Base-by-base conservation (phyloP, 2,329 filamentous ascomycete species). In the Monosporascus sp. region DNA sequence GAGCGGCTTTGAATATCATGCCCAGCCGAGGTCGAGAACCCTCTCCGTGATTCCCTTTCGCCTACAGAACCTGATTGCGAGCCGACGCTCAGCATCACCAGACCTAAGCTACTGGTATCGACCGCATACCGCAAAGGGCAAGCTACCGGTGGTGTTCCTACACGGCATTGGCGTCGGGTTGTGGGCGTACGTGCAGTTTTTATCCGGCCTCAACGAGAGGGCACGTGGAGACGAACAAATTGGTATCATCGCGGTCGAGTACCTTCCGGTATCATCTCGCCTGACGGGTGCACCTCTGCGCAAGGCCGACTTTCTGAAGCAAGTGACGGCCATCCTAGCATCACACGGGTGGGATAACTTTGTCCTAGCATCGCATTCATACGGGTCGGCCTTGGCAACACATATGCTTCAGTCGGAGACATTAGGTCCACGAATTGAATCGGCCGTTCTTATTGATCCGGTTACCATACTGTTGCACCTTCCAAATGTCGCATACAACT, bases 151-250 rank as follows among this genome's bases (percentile, higher is more conserved):
- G 7, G 68, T 90, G 4, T 89, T 88, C 68, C 75, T 89, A 48
- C 87, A 89, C 60, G 87, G 87, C 17, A 87, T 89, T 48, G 85
- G 86, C 43, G 76, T 89, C 53, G 86, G 87, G 0, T 75, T 89
- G 2, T 80, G 80, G 63, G 79, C 84, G 0, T 87, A 89, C 60
- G 71, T 77, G 14, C 66, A 70, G 17, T 86, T 86, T 61, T 70
- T 89, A 2, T 65, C 69, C 36, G 75, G 78, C 49, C 67, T 88
- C 39, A 74, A 76, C 56, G 56, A 67, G 31, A 55, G 62, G 4
- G 60, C 64, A n/a, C 62, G 58, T 1, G 58, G 55, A 14, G 49
- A 76, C 50, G 76, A 74, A 11, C 70, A 79, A 53, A 70, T 85
- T n/a, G 85, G 85, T 22, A 75, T 88, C 53, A 78, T 89, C 45